Evolutionary conservation across 1,284 basidiomycete species (phyloP).

Genomic region (Takashimella tepidaria): DNA sequence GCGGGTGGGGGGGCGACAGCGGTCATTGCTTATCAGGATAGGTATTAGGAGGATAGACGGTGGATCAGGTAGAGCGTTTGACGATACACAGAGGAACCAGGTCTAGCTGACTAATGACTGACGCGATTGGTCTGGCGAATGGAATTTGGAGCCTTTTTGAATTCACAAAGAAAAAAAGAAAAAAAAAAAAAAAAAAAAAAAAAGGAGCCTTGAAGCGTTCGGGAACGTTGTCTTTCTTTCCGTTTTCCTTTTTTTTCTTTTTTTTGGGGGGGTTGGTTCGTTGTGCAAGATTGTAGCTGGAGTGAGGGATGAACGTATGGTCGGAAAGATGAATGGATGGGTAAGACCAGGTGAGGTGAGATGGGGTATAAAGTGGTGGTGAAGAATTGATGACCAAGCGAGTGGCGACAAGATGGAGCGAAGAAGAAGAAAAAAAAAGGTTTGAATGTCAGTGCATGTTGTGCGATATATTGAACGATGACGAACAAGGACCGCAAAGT

Average conservation of each 20-base stretch:
- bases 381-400: not conserved
- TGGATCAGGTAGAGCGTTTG: no score
- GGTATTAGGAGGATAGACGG: not conserved
- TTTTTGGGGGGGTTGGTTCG: not conserved
- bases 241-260: not conserved
- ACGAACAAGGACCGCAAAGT: not conserved
- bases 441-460: not conserved
- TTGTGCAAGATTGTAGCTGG: not conserved
- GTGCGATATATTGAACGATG: not conserved
- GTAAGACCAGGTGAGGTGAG: not conserved
- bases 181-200: no score
- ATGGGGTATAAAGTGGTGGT: not conserved
- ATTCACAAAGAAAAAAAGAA: no score
- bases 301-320: not conserved
- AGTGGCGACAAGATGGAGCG: not conserved
- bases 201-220: no score
- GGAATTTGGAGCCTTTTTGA: no score
- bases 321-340: not conserved
- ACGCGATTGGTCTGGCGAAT: no score
- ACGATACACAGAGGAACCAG: not conserved
- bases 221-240: not conserved
- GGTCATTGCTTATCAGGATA: conserved; percentile 9
- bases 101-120: not conserved
- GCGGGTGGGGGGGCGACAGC: conserved; percentile 19
- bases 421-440: not conserved